Percentiles rank a stretch among this genome's conserved stretches.
Evolutionary conservation across 179 eudicot genomes (phyloP).

Genomic region (Beta corolliflora): DNA sequence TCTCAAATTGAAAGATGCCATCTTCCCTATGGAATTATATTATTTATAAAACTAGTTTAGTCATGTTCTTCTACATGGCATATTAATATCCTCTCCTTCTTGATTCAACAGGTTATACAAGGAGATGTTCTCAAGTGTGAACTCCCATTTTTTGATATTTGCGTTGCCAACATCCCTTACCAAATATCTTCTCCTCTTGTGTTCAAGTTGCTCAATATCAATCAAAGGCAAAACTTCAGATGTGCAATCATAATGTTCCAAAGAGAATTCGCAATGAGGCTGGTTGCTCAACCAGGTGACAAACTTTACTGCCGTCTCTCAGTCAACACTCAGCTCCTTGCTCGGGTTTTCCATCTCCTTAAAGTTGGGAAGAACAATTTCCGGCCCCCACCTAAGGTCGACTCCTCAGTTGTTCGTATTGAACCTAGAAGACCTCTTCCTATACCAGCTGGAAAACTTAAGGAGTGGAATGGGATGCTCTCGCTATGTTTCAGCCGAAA

Average conservation of each 20-base stretch:
- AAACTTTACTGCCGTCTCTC: slow-evolving; percentile 81
- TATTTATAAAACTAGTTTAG: neutral
- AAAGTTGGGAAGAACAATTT: slow-evolving; percentile 91
- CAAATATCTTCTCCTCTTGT: slow-evolving; percentile 93
- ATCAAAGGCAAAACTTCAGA: slow-evolving; percentile 66
- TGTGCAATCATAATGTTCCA: slow-evolving; percentile 93
- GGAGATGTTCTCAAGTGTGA: slow-evolving; percentile 94
- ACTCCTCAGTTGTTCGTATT: slow-evolving; percentile 92
- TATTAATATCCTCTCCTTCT: slow-evolving; percentile 5
- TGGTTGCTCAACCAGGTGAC: slow-evolving; percentile 95
- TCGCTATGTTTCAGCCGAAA: slow-evolving; percentile 72
- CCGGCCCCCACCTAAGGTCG: slow-evolving; percentile 94
- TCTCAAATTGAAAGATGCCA: neutral
- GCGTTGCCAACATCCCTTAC: slow-evolving; percentile 93
- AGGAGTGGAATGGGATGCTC: slow-evolving; percentile 86
- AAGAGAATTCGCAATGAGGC: slow-evolving; percentile 90
- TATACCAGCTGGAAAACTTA: slow-evolving; percentile 54
- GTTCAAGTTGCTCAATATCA: slow-evolving; percentile 56
- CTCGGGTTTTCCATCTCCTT: slow-evolving; percentile 77
- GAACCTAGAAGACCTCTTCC: slow-evolving; percentile 88
- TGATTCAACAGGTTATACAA: slow-evolving; percentile 66
- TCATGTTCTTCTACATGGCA: neutral
- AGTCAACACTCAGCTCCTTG: slow-evolving; percentile 82
- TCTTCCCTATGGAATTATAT: neutral
- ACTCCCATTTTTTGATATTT: slow-evolving; percentile 87